Evolutionary conservation across 129 eudicot species (phyloP).

Genomic region (Lactuca sativa): DNA sequence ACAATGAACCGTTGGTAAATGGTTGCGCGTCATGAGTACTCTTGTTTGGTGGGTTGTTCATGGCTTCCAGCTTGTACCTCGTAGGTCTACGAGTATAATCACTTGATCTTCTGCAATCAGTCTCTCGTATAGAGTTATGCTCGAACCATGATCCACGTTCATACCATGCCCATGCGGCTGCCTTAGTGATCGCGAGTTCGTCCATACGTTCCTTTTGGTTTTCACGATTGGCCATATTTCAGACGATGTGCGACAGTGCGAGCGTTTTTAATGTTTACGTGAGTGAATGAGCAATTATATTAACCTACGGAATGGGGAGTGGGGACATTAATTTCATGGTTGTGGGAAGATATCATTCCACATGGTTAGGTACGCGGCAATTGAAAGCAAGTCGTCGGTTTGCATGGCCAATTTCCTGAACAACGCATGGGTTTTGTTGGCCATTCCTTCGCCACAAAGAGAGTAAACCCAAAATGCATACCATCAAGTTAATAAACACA

Average conservation of each 20-base stretch:
- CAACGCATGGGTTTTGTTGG: conserved; percentile 35
- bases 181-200: conserved; percentile 44
- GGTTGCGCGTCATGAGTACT: conserved; percentile 1
- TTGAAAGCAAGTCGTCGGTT: conserved; percentile 23
- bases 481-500: too few relatives aligned
- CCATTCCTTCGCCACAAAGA: conserved; percentile 19
- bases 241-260: not conserved
- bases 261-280: not conserved
- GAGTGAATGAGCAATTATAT: not conserved
- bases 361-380: conserved; percentile 14
- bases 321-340: conserved; percentile 5
- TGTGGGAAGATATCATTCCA: not conserved
- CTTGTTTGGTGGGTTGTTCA: conserved; percentile 11
- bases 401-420: conserved; percentile 29
- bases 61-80: conserved; percentile 65
- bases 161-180: conserved; percentile 86
- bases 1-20: not conserved
- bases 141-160: conserved; percentile 63
- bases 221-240: not conserved
- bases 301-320: not conserved
- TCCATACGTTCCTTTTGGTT: conserved; percentile 23
- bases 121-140: conserved; percentile 32
- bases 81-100: conserved; percentile 42
- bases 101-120: conserved; percentile 24
- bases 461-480: too few relatives aligned